These are phyloP conservation scores for Beauveria brongniartii DNA, from an alignment of 2,329 filamentous ascomycete genomes.

Conservation along the genomic window DNA sequence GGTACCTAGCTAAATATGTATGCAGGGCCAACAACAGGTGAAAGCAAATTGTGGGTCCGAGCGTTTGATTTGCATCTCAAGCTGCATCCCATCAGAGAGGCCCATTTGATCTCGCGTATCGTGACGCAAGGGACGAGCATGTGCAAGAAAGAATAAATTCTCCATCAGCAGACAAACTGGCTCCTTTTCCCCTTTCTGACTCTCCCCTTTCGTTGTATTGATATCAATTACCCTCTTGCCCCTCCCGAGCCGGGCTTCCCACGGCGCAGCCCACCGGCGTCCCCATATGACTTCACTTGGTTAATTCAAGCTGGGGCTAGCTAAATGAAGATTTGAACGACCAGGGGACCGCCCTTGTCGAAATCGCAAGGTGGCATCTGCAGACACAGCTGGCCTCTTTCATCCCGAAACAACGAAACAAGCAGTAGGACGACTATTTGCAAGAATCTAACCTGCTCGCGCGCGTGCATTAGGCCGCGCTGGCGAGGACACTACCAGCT, in stretches of 20 bases:
- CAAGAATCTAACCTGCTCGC: neutral
- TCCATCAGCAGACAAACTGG: neutral
- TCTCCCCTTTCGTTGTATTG: neutral
- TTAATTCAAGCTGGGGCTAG: constrained; percentile 10
- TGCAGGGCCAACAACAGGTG: neutral
- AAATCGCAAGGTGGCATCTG: constrained; percentile 25
- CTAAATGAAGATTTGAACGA: constrained; percentile 11
- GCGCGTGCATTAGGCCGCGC: neutral
- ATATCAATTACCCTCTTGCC: neutral
- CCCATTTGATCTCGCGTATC: neutral
- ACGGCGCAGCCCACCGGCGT: neutral
- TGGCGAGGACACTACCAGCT: neutral
- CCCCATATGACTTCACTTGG: constrained; percentile 11
- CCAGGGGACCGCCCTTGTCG: constrained; percentile 13
- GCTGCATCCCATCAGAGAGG: neutral
- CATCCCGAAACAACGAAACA: neutral
- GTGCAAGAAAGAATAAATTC: neutral
- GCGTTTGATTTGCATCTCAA: neutral
- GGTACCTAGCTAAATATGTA: too few relatives aligned
- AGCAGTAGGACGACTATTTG: neutral
- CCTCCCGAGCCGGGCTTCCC: neutral
- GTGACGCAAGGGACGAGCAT: neutral
- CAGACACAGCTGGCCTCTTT: neutral
- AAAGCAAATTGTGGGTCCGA: neutral
- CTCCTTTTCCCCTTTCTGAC: neutral